Conservation (phyloP, 805 yeast genomes). For the Monosporozyma yasuniensis region DNA sequence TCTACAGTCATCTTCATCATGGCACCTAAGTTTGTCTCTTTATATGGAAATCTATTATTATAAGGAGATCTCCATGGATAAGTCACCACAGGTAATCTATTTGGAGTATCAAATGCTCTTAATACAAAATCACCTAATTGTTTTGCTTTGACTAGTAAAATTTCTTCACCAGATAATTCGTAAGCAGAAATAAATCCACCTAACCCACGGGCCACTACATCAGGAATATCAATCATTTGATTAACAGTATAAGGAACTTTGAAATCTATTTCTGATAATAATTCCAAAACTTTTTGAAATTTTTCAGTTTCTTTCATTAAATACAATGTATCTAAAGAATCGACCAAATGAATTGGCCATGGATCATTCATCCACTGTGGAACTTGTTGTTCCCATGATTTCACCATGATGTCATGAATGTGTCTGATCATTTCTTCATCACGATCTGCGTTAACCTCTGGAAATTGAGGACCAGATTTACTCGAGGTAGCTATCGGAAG, state of each 20-base stretch:
- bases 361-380: slow-evolving; percentile 3
- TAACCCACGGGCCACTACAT: slow-evolving; percentile 33
- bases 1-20: slow-evolving; percentile 44
- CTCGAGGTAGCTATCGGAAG: slow-evolving; percentile 12
- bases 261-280: slow-evolving; percentile 34
- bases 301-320: slow-evolving; percentile 38
- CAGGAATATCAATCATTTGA: slow-evolving; percentile 44
- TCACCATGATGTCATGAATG: slow-evolving; percentile 3
- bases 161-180: slow-evolving; percentile 36
- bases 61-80: slow-evolving; percentile 35
- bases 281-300: slow-evolving; percentile 32
- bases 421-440: background rate
- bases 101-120: slow-evolving; percentile 52
- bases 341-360: slow-evolving; percentile 45
- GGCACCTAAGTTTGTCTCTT: slow-evolving; percentile 35
- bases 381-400: slow-evolving; percentile 34
- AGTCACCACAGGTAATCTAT: slow-evolving; percentile 41
- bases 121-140: slow-evolving; percentile 42
- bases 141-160: slow-evolving; percentile 32
- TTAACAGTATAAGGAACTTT: slow-evolving; percentile 33
- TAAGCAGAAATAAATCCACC: slow-evolving; percentile 48
- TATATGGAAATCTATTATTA: slow-evolving; percentile 33
- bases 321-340: slow-evolving; percentile 42
- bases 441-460: background rate
- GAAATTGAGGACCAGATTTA: background rate